Base-by-base conservation (phyloP, 2,329 filamentous ascomycete species). In the Raffaelea deltoideospora region DNA sequence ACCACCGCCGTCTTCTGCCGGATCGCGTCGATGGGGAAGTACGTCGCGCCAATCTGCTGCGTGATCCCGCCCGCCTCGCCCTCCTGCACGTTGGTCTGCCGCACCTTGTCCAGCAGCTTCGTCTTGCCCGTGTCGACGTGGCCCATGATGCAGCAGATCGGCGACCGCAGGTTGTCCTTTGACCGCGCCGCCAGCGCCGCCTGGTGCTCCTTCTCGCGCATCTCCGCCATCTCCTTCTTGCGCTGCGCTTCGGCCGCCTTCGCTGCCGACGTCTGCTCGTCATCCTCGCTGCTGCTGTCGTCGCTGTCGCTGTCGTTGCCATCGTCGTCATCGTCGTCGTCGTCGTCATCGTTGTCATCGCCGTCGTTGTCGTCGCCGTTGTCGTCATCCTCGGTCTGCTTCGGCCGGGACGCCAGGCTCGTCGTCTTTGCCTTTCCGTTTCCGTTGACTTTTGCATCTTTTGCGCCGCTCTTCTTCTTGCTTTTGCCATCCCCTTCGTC, bases 41-140 rank as follows among this genome's bases (percentile, higher is more conserved):
- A 98, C 3, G 90, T 98, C 35, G 90, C 90, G 78, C 90, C 90
- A 53, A 98, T 98, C 61, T 98, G 90, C 63, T 98, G 90, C 8
- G 90, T 98, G 53, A 98, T 98, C 77, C 90, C 90, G 69, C 90
- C 92, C 29, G 90, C 92, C 72, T 98, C 90, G 52, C 90, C 90
- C 62, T 96, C 90, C 55, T 98, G 92, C 26, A 98, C 90, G 54
- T 98, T 96, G 40, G 90, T 96, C 60, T 95, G 86, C 52, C 90
- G 82, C 53, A 98, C 84, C 67, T 98, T 98, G 68, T 98, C 90
- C 40, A 98, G 72, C 44, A 98, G 68, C 65, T 96, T 98, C n/a
- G 90, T 98, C 67, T 98, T 98, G 58, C 90, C 90, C 32, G 92
- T 98, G 77, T 98, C 90, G 73, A 98, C 90, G 74, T 98, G 90